Evolutionary conservation across 1,284 basidiomycete genomes (phyloP), one percentile per base, ranked within the genome.

Genomic region (Leccinum fuscescens): DNA sequence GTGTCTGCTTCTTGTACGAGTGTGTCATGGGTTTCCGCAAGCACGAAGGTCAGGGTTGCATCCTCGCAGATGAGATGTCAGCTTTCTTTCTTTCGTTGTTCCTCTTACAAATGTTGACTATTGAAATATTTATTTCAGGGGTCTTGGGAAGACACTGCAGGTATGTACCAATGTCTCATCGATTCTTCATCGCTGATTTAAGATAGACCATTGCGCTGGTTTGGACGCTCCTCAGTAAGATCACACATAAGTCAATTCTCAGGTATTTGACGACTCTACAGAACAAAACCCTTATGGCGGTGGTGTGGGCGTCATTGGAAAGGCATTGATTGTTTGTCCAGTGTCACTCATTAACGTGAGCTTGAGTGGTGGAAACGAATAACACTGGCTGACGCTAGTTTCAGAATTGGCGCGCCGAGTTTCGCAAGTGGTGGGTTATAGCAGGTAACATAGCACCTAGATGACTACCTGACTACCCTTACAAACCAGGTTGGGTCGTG

Each of bases 31-130:
- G 96, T 7, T 80, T 98, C 73, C 84, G 92, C 33, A 91, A 89
- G 67, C 89, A 93, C 62, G 92, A 95, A 72, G 89, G 90, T 6
- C 84, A 93, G 66, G 97, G 97, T 1, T 96, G 93, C 68, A 98
- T 99, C 64, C 82, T 99, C 29, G 97, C 96, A 1, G 97, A 99
- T 74, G 96, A 99, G 70, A 96, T 97, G 93, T 92, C 11, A 56
- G 59, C 17, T 44, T 44, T 44, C 61, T 44, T 42, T 54, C 29
- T 56, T 57, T n/a, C 42, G 15, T 59, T 62, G 37, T 46, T 9
- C 11, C 37, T 37, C 37, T 46, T 33, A 31, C 31, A 22, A 50
- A 20, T 63, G 37, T 62, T 65, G 50, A 61, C 53, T 63, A 57
- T 64, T 48, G 51, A 48, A 33, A 50, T 37, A 49, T 20, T 55